These are phyloP conservation scores for Phytophthora kernoviae DNA, from an alignment of 352 stramenopile genomes.

Conservation along the genomic window DNA sequence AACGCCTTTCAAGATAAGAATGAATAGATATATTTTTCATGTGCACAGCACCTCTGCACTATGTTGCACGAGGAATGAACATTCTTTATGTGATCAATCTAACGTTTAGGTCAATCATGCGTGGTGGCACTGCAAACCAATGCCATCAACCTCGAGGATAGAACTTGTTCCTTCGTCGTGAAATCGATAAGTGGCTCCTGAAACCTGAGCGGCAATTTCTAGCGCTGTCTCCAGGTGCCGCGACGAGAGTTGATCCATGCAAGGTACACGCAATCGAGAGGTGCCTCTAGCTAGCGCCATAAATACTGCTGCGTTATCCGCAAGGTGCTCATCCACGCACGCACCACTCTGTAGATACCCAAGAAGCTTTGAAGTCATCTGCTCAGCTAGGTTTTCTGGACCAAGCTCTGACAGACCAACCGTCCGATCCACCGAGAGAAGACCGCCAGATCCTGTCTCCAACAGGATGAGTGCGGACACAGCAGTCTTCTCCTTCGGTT, in stretches of 20 bases:
- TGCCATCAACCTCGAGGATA: slow-evolving; percentile 54
- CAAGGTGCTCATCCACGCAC: slow-evolving; percentile 76
- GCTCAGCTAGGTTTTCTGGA: slow-evolving; percentile 41
- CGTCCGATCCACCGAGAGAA: slow-evolving; percentile 53
- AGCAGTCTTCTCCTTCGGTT: slow-evolving; percentile 33
- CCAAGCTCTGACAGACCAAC: slow-evolving; percentile 19
- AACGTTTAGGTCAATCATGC: too few species aligned
- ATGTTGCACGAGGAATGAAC: too few species aligned
- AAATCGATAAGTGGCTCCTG: slow-evolving; percentile 42
- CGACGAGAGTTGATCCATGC: slow-evolving; percentile 45
- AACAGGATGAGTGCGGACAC: slow-evolving; percentile 49
- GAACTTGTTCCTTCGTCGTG: slow-evolving; percentile 45
- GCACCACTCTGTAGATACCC: slow-evolving; percentile 45
- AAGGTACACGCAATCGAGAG: slow-evolving; percentile 57
- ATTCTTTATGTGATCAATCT: too few species aligned
- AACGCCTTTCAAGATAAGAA: slow-evolving; percentile 1
- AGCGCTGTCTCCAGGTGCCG: slow-evolving; percentile 66
- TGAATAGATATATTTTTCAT: slow-evolving; percentile 25
- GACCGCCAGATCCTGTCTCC: slow-evolving; percentile 42
- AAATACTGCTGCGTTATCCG: slow-evolving; percentile 72
- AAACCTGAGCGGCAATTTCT: slow-evolving; percentile 40
- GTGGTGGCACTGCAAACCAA: slow-evolving; percentile 28
- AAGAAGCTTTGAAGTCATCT: slow-evolving; percentile 38
- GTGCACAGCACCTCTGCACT: too few species aligned
- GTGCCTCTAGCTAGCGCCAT: slow-evolving; percentile 64